Percentiles rank a stretch among this genome's conserved stretches.
phyloP scores from a whole-genome alignment of 257 asterid species.

The Perilla frutescens region DNA sequence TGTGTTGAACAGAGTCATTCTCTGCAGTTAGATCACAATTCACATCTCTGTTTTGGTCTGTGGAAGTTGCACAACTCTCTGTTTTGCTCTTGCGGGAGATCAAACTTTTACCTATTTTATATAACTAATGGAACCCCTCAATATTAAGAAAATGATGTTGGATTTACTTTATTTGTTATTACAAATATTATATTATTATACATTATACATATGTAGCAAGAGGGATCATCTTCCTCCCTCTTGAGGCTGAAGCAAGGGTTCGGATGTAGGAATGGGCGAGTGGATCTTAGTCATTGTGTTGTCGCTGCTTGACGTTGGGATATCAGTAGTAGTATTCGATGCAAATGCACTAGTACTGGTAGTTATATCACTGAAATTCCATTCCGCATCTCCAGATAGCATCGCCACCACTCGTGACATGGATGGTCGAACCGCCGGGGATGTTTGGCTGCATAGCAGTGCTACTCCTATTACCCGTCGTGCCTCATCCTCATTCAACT shows the following conservation, averaged over 20 bases:
- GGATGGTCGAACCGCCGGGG: constrained; percentile 57
- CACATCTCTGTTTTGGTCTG: neutral
- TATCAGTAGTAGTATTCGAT: neutral
- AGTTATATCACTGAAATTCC: constrained; percentile 48
- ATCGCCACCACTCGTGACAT: constrained; percentile 70
- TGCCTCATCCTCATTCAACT: constrained; percentile 47
- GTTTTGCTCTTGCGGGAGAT: constrained; percentile 18
- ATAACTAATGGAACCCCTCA: neutral
- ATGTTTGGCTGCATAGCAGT: constrained; percentile 60
- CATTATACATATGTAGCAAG: neutral
- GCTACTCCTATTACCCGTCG: constrained; percentile 52
- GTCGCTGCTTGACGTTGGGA: constrained; percentile 21
- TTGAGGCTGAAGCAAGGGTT: constrained; percentile 40
- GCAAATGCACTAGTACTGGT: constrained; percentile 1
- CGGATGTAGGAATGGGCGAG: constrained; percentile 35
- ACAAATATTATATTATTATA: neutral
- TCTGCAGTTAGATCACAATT: constrained; percentile 50
- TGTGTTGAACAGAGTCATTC: constrained; percentile 62
- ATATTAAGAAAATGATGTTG: neutral
- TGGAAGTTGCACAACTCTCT: constrained; percentile 23
- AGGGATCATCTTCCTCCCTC: constrained; percentile 34
- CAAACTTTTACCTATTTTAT: too few relatives aligned
- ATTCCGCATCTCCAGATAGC: constrained; percentile 62
- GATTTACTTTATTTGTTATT: neutral
- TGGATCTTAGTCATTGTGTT: constrained; percentile 26